Evolutionary conservation across 225 moss, liverwort and hornwort species (phyloP).

Genomic region (Sphagnum contortum): DNA sequence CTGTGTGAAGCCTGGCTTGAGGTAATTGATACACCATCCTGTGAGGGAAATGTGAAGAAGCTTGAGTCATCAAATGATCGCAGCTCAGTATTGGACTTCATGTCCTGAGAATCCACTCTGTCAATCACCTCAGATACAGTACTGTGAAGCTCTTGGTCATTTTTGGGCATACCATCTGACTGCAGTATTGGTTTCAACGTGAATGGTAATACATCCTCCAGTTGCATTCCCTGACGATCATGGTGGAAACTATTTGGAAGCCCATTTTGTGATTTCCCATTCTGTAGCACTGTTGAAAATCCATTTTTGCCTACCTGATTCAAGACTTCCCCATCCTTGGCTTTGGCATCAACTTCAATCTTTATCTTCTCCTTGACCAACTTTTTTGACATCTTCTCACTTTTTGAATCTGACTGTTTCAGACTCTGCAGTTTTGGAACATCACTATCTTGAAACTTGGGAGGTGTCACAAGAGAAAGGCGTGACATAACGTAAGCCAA

Average conservation of each 20-base stretch:
- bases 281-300: no score
- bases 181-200: constrained; percentile 1
- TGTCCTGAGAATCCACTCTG: constrained; percentile 22
- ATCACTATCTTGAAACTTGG: no score
- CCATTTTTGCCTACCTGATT: no score
- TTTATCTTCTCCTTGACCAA: constrained; percentile 8
- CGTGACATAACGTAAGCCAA: constrained; percentile 81
- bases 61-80: constrained; percentile 39
- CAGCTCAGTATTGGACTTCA: constrained; percentile 8
- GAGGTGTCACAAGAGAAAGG: no score
- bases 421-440: no score
- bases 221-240: not conserved
- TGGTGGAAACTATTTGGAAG: not conserved
- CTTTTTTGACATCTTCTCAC: no score
- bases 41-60: constrained; percentile 28
- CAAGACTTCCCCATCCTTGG: not conserved
- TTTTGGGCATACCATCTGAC: not conserved
- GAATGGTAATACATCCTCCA: not conserved
- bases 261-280: not conserved
- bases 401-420: no score
- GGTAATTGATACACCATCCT: constrained; percentile 42
- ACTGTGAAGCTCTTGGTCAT: constrained; percentile 9
- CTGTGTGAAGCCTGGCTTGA: constrained; percentile 13
- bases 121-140: constrained; percentile 13
- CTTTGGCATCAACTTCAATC: not conserved